Evolutionary conservation across 257 asterid genomes (phyloP), one percentile per base, ranked within the genome.

Genomic region (Lavandula angustifolia): DNA sequence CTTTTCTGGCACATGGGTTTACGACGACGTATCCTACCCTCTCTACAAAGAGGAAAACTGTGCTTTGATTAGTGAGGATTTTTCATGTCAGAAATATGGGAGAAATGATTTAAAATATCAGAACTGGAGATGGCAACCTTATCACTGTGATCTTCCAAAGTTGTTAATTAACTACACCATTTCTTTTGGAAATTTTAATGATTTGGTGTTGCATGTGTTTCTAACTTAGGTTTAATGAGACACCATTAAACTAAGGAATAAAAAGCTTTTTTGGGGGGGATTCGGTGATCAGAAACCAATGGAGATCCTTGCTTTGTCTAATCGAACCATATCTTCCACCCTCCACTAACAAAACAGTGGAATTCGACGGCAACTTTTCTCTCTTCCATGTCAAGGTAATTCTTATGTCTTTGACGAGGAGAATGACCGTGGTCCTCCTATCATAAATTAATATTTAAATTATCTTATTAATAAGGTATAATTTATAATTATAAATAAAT

Each of bases 71-170:
- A 54, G 62, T 9, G 73, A 68, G 0, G 74, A 75, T 0, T 69
- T 63, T 37, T 77, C 87, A 3, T 85, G 89, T 63, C 60, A 56
- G 40, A 83, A 69, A 60, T 71, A 64, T 57, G 94, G 94, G 12
- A 71, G 87, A 58, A 61, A 73, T 22, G 90, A 85, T 74, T 58
- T 74, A 11, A 47, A 63, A 33, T 83, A 79, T 75, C 90, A 79
- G 51, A 47, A 76, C 1, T 85, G 87, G 94, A 73, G 86, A 55
- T 85, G 94, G 94, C 89, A 81, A 61, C 89, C 94, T 64, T 75
- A 71, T 54, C 73, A 79, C 0, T 85, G 94, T 55, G 68, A 85
- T 53, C 79, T 85, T 54, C 87, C 89, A 0, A 69, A 56, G 74
- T 69, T 37, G 7, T 37, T 7, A 13, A 33, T 33, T 33, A 13